Percentiles rank a stretch among this genome's conserved stretches.
Conservation (phyloP, 148 eudicot genomes). For the Tetragonia tetragonoides region DNA sequence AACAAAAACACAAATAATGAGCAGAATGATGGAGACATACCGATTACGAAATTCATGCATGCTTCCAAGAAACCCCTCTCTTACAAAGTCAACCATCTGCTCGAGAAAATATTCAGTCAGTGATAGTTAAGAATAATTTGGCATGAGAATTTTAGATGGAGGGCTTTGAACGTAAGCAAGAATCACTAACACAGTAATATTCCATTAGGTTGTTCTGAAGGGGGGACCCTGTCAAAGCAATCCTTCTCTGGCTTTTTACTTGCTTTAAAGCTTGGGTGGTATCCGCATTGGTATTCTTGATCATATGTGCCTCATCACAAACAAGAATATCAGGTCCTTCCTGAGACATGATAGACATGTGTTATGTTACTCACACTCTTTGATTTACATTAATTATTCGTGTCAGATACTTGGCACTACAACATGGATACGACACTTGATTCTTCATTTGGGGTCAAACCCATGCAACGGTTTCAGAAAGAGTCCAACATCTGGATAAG, state of each 20-base stretch:
- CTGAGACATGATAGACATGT: constrained; percentile 37
- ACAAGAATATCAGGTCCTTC: constrained; percentile 98
- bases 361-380: background rate
- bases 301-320: constrained; percentile 98
- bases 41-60: constrained; percentile 96
- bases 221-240: constrained; percentile 97
- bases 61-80: constrained; percentile 97
- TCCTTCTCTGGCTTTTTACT: constrained; percentile 92
- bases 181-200: constrained; percentile 80
- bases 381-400: too few relatives aligned
- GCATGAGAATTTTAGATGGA: background rate
- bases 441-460: too few relatives aligned
- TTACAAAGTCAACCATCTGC: constrained; percentile 99
- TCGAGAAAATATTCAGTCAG: background rate
- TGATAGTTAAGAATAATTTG: constrained; percentile 6
- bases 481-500: too few relatives aligned
- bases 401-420: too few relatives aligned
- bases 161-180: background rate
- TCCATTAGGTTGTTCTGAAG: constrained; percentile 99
- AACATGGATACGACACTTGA: too few relatives aligned
- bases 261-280: constrained; percentile 86
- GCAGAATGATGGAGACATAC: constrained; percentile 34
- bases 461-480: too few relatives aligned
- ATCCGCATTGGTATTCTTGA: constrained; percentile 89
- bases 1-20: constrained; percentile 12